Conservation (phyloP, 2,329 filamentous ascomycete genomes). For the Penicillium sp. region DNA sequence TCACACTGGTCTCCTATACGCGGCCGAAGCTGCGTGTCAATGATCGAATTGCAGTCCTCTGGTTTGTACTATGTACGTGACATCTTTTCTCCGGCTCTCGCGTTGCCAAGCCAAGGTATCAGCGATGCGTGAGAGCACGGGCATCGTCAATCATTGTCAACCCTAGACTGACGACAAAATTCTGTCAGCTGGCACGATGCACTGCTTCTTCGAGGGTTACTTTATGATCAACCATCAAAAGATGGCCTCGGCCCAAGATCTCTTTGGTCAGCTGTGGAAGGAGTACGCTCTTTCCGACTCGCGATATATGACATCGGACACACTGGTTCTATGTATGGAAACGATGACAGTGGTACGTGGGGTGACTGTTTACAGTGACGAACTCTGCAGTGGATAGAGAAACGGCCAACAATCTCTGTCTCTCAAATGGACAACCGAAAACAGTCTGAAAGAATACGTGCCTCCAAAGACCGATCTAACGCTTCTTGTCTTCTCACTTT, state of each 20-base stretch:
- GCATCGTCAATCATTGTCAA: too few species aligned
- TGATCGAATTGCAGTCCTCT: slow-evolving; percentile 60
- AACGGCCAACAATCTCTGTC: too few species aligned
- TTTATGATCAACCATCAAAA: slow-evolving; percentile 64
- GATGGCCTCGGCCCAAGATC: slow-evolving; percentile 61
- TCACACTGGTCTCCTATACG: slow-evolving; percentile 47
- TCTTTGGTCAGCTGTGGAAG: slow-evolving; percentile 86
- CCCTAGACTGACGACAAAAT: too few species aligned
- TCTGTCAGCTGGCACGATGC: slow-evolving; percentile 48
- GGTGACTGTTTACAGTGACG: too few species aligned
- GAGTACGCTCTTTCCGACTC: slow-evolving; percentile 86
- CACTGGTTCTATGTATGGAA: slow-evolving; percentile 84
- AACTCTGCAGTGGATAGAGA: too few species aligned
- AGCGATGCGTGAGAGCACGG: not conserved
- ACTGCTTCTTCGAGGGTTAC: slow-evolving; percentile 81
- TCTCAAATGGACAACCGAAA: too few species aligned
- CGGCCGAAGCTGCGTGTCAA: slow-evolving; percentile 48
- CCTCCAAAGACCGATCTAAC: too few species aligned
- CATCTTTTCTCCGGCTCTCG: not conserved
- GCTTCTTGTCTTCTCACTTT: slow-evolving; percentile 3
- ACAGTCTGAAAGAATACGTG: too few species aligned
- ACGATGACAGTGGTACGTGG: slow-evolving; percentile 65
- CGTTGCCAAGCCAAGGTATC: too few species aligned
- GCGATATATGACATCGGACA: slow-evolving; percentile 72
- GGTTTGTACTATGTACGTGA: slow-evolving; percentile 66